These are phyloP conservation scores for Peltaster fructicola DNA, from an alignment of 2,329 filamentous ascomycete genomes.

Conservation along the genomic window DNA sequence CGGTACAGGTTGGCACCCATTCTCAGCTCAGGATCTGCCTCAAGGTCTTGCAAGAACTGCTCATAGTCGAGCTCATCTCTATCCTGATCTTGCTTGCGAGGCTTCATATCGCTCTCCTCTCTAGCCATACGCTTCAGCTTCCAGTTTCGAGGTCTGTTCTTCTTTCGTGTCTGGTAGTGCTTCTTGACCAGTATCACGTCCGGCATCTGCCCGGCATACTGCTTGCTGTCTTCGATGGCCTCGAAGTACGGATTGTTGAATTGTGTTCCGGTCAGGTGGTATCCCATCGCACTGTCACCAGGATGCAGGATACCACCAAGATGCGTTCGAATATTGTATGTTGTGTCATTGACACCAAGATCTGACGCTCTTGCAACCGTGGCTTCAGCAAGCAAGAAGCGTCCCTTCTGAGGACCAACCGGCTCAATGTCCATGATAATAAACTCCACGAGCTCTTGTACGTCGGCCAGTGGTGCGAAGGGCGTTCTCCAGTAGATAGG, in stretches of 20 bases:
- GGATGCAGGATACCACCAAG: conserved; percentile 69
- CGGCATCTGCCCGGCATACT: conserved; percentile 62
- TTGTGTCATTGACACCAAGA: conserved; percentile 67
- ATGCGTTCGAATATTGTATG: conserved; percentile 82
- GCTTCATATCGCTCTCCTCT: conserved; percentile 74
- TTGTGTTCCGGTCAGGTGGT: conserved; percentile 72
- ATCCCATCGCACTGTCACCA: conserved; percentile 90
- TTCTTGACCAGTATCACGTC: conserved; percentile 97
- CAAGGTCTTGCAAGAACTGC: conserved; percentile 89
- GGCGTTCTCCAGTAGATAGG: conserved; percentile 81
- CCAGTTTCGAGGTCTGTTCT: conserved; percentile 63
- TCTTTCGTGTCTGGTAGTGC: conserved; percentile 72
- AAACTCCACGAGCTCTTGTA: conserved; percentile 75
- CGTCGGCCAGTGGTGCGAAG: conserved; percentile 68
- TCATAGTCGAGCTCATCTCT: conserved; percentile 88
- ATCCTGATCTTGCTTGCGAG: conserved; percentile 74
- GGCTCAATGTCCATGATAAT: conserved; percentile 89
- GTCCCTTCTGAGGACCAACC: conserved; percentile 55
- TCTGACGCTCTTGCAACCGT: conserved; percentile 78
- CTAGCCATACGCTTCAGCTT: conserved; percentile 82
- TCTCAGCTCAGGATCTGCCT: conserved; percentile 81
- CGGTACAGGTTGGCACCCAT: conserved; percentile 78
- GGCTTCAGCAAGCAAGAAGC: conserved; percentile 69
- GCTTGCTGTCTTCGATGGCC: conserved; percentile 58
- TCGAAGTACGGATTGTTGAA: conserved; percentile 84